These are phyloP conservation scores for Botryosphaeria dothidea DNA, from an alignment of 2,329 filamentous ascomycete species.

Conservation along the genomic window DNA sequence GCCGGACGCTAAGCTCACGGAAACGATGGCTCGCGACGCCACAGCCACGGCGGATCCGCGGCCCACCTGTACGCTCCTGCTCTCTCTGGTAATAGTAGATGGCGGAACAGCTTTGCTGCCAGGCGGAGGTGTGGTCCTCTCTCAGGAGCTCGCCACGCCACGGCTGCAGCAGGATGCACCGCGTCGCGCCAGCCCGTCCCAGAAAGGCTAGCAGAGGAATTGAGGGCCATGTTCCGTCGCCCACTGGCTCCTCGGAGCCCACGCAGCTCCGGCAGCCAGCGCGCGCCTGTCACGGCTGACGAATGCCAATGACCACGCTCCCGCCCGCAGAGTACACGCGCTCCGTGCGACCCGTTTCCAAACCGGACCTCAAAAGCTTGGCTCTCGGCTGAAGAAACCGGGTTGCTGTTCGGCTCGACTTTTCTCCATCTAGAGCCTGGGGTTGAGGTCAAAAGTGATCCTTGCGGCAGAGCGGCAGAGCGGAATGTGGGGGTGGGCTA, in stretches of 20 bases:
- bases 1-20: conserved; percentile 4
- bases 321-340: not conserved
- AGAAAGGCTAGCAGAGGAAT: not conserved
- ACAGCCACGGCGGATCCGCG: conserved; percentile 5
- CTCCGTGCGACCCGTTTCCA: conserved; percentile 7
- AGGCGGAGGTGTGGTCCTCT: not conserved
- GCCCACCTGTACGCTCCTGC: not conserved
- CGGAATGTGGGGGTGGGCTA: not conserved
- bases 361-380: conserved; percentile 2
- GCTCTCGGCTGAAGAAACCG: not conserved
- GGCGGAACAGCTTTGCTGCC: not conserved
- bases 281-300: not conserved
- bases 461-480: not conserved
- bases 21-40: conserved; percentile 10
- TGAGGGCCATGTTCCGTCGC: not conserved
- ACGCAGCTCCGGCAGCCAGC: not conserved
- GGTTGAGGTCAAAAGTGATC: not conserved
- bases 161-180: not conserved
- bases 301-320: not conserved
- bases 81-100: not conserved
- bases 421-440: not conserved
- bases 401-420: not conserved
- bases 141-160: conserved; percentile 10
- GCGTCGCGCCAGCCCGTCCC: not conserved
- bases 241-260: not conserved